These are phyloP conservation scores for Paraphoma chrysanthemicola DNA, from an alignment of 2,329 filamentous ascomycete species.

Conservation along the genomic window DNA sequence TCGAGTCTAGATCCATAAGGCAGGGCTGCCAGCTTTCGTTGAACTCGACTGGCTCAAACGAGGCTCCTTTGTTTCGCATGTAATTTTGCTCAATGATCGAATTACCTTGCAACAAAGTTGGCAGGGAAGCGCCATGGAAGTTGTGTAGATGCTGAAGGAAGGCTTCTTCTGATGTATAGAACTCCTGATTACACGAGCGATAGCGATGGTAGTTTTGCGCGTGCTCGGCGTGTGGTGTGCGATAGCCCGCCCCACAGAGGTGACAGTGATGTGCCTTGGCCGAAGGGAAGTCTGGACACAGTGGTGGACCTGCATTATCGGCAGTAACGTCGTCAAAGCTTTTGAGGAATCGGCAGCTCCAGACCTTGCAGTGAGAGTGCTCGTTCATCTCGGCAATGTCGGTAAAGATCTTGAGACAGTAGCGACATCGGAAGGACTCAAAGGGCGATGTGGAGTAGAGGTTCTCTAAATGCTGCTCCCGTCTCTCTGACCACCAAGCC, in stretches of 20 bases:
- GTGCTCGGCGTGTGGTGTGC: slow-evolving; percentile 40
- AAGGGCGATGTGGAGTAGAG: slow-evolving; percentile 34
- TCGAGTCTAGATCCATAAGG: slow-evolving; percentile 28
- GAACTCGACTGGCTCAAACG: slow-evolving; percentile 44
- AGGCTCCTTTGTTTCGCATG: slow-evolving; percentile 44
- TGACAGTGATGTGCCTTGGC: slow-evolving; percentile 46
- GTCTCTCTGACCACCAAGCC: slow-evolving; percentile 42
- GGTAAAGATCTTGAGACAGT: slow-evolving; percentile 42
- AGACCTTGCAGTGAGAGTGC: slow-evolving; percentile 43
- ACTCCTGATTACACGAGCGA: slow-evolving; percentile 41
- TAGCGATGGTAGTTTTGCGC: slow-evolving; percentile 43
- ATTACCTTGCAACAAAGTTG: slow-evolving; percentile 31
- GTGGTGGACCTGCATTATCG: slow-evolving; percentile 38
- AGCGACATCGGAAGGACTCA: slow-evolving; percentile 43
- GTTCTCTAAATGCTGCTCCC: slow-evolving; percentile 43
- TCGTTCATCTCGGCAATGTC: slow-evolving; percentile 39
- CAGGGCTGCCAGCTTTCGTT: slow-evolving; percentile 42
- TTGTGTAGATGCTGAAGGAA: slow-evolving; percentile 45
- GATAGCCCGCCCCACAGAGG: slow-evolving; percentile 43
- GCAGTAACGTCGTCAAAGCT: slow-evolving; percentile 44
- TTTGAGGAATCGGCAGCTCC: slow-evolving; percentile 44
- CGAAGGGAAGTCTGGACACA: slow-evolving; percentile 42
- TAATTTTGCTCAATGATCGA: slow-evolving; percentile 43
- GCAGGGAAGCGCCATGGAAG: slow-evolving; percentile 39
- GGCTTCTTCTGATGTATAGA: slow-evolving; percentile 42